phyloP scores from a whole-genome alignment of 192 early-diverging fungal species.

The Oehlia diaphana region DNA sequence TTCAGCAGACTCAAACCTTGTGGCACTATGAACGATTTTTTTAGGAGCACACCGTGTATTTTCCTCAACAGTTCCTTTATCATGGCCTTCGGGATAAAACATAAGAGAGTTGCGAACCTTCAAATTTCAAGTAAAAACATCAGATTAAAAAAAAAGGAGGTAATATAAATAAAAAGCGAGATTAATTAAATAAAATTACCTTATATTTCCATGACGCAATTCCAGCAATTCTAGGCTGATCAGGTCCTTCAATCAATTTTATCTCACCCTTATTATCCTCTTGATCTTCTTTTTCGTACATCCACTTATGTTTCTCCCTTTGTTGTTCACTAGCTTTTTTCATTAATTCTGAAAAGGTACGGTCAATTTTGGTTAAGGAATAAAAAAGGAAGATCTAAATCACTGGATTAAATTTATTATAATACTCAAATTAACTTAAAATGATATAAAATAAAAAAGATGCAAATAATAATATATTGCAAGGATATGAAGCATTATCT shows the following conservation, averaged over 20 bases:
- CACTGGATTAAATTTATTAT: background rate
- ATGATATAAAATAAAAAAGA: conserved; percentile 4
- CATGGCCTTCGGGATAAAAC: conserved; percentile 63
- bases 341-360: conserved; percentile 58
- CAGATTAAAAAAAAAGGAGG: background rate
- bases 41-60: conserved; percentile 54
- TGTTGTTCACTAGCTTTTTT: conserved; percentile 59
- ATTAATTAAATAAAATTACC: conserved; percentile 28
- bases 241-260: conserved; percentile 31
- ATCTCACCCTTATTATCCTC: conserved; percentile 22
- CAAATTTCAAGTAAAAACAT: conserved; percentile 41
- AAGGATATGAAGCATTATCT: conserved; percentile 70
- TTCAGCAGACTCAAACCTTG: conserved; percentile 51
- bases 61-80: conserved; percentile 36
- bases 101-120: conserved; percentile 72
- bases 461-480: background rate
- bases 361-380: conserved; percentile 15
- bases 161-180: background rate
- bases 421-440: background rate
- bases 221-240: conserved; percentile 29
- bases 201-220: conserved; percentile 64
- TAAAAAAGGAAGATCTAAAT: background rate
- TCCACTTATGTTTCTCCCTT: conserved; percentile 62
- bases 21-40: conserved; percentile 62
- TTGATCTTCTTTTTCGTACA: conserved; percentile 63